A percentile compares a stretch with the other conserved stretches of the same genome.
phyloP scores from a whole-genome alignment of 2,329 filamentous ascomycete genomes.

The Aspergillus fructus region DNA sequence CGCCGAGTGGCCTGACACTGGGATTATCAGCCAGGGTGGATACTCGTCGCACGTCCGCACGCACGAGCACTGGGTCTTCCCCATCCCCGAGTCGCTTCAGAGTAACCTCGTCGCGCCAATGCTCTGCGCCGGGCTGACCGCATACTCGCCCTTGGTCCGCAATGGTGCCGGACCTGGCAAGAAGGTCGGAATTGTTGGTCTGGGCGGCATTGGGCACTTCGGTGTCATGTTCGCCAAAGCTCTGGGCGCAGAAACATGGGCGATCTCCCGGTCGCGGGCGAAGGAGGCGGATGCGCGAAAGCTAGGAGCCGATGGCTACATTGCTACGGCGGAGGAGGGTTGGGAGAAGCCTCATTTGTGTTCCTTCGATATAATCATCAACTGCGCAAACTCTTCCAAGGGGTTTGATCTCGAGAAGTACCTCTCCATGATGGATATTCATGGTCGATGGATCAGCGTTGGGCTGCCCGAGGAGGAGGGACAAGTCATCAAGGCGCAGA shows the following conservation, averaged over 20 bases:
- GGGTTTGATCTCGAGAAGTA: constrained; percentile 63
- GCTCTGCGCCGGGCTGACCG: constrained; percentile 81
- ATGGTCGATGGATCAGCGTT: constrained; percentile 76
- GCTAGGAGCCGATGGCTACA: constrained; percentile 62
- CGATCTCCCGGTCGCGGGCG: constrained; percentile 58
- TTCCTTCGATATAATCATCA: constrained; percentile 66
- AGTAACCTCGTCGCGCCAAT: constrained; percentile 67
- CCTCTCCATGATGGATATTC: constrained; percentile 76
- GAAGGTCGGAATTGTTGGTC: constrained; percentile 41
- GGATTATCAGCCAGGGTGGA: constrained; percentile 66
- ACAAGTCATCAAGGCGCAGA: constrained; percentile 69
- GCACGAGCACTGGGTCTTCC: constrained; percentile 71
- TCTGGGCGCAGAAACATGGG: constrained; percentile 62
- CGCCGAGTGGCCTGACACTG: constrained; percentile 57
- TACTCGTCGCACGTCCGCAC: constrained; percentile 68
- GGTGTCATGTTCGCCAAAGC: constrained; percentile 69
- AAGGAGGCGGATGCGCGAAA: constrained; percentile 62
- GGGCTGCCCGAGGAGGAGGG: constrained; percentile 76
- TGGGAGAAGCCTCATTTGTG: constrained; percentile 57
- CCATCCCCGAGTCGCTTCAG: constrained; percentile 69
- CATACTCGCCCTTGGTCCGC: constrained; percentile 73
- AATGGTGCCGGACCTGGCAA: constrained; percentile 70
- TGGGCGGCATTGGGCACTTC: constrained; percentile 70
- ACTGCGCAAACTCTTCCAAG: constrained; percentile 75
- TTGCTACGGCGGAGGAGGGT: constrained; percentile 56